Base-by-base conservation (phyloP, 352 stramenopile species). In the Phytophthora rubi region DNA sequence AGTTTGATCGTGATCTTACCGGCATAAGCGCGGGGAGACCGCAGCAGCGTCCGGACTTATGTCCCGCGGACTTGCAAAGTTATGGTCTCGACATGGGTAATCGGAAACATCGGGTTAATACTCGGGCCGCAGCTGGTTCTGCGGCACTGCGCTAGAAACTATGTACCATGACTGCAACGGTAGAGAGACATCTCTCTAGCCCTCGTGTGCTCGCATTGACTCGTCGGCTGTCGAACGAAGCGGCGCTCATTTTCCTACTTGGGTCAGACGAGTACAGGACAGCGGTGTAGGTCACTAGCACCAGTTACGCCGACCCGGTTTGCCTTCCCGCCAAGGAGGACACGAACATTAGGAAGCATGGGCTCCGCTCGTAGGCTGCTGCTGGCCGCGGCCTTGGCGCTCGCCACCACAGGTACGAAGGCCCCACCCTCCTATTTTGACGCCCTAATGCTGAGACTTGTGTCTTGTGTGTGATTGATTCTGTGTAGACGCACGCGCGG, bases 191-290 rank as follows among this genome's bases (percentile, higher is more conserved):
- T 74, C 13, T 26, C 13, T 26, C 44, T 30, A 32, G 45, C 9
- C 45, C 45, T 23, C 39, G 64, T 28, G 49, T 61, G 59, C 49
- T 62, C 53, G 49, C 21, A 52, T 52, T 52, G 13, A 13, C 52
- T 47, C 7, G 26, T 7, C 44, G 23, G 48, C 48, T n/a, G 57
- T 42, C 35, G 35, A 71, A 62, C 35, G 35, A 71, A 62, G 61
- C 54, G 68, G 51, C 42, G 53, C 49, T 75, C 68, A 73, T 42
- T 73, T 70, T 70, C 59, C 35, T 70, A 76, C 58, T 73, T 76
- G 58, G 58, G 42, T 59, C 69, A 76, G 69, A 62, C 68, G 58
- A 73, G 65, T 76, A 70, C 65, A 66, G 55, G 49, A n/a, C 45
- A 56, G 21, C 42, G 65, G 23, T 32, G 39, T 42, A 42, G 35